Evolutionary conservation across 257 asterid species (phyloP), one percentile per base, ranked within the genome.

Genomic region (Haberlea rhodopensis): DNA sequence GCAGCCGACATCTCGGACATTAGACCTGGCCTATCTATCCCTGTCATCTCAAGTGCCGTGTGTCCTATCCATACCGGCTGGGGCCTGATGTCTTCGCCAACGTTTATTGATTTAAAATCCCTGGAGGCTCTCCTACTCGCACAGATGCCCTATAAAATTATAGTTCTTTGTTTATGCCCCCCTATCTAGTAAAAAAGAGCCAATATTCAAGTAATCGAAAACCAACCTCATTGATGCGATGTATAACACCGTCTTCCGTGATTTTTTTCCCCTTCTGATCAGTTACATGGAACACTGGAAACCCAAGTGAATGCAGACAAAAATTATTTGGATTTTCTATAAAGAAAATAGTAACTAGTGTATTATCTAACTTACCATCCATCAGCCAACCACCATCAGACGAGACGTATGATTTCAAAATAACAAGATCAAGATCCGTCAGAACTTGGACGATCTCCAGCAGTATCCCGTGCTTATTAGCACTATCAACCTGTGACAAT

Each of bases 341-440:
- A 40, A 40, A 40, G 19, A 40, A 40, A 40, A 40, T 7, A 4
- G 6, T 5, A 6, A 29, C 0, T 8, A 29, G 10, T 29, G 6
- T 6, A 13, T 40, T 6, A 40, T 15, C 51, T 0, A 40, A 74
- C 89, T 71, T 24, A 91, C 98, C 98, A 77, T 91, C 96, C 96
- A 91, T 91, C 78, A 91, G 66, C 98, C 96, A 91, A 66, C 90
- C 91, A 65, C 98, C 98, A 65, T 91, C 98, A 9, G 98, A 89
- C 31, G 87, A 80, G 75, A 91, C 80, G 85, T 91, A 89, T 16
- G 98, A 89, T 78, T 85, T 89, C 78, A 85, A 80, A 53, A 91
- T 91, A 21, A 89, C 70, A 62, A 91, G 86, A 71, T 91, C 95
- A 18, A 89, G 87, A 76, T 89, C 98, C 0, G 96, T 89, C 57